Conservation (phyloP, 2,329 filamentous ascomycete species). For the Aspergillus thermomutatus region DNA sequence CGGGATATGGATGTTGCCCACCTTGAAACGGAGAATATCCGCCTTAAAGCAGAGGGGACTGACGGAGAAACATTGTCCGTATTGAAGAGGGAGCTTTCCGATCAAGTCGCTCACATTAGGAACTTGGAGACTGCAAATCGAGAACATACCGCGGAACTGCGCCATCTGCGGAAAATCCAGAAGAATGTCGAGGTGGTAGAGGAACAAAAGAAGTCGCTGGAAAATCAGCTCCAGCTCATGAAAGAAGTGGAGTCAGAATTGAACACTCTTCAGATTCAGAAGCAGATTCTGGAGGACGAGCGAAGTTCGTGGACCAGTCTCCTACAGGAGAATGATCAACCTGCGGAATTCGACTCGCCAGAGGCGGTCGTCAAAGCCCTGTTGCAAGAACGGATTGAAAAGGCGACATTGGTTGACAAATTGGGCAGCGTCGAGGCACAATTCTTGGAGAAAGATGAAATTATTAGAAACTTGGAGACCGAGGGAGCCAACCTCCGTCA, state of each 20-base stretch:
- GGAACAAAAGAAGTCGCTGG: conserved; percentile 84
- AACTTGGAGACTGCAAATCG: conserved; percentile 75
- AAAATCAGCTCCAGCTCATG: conserved; percentile 72
- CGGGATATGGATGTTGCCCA: conserved; percentile 68
- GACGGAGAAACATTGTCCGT: conserved; percentile 82
- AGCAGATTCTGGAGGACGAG: conserved; percentile 85
- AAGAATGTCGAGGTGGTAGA: conserved; percentile 92
- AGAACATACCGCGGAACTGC: conserved; percentile 75
- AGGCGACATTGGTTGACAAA: conserved; percentile 73
- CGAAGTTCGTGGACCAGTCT: conserved; percentile 82
- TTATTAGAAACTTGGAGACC: conserved; percentile 67
- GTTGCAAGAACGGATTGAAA: conserved; percentile 76
- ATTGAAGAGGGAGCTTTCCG: conserved; percentile 81
- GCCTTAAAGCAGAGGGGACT: conserved; percentile 79
- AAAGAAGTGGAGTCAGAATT: conserved; percentile 72
- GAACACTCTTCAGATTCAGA: conserved; percentile 74
- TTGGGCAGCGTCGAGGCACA: conserved; percentile 78
- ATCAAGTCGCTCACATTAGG: conserved; percentile 89
- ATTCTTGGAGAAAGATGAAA: conserved; percentile 70
- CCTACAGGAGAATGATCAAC: conserved; percentile 64
- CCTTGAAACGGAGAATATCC: conserved; percentile 78
- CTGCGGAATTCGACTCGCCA: conserved; percentile 77
- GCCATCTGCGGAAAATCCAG: conserved; percentile 73
- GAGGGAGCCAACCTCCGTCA: conserved; percentile 63
- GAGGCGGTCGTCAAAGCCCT: conserved; percentile 83